These are phyloP conservation scores for Persicaria maculosa DNA, from an alignment of 148 eudicot species.

Conservation along the genomic window DNA sequence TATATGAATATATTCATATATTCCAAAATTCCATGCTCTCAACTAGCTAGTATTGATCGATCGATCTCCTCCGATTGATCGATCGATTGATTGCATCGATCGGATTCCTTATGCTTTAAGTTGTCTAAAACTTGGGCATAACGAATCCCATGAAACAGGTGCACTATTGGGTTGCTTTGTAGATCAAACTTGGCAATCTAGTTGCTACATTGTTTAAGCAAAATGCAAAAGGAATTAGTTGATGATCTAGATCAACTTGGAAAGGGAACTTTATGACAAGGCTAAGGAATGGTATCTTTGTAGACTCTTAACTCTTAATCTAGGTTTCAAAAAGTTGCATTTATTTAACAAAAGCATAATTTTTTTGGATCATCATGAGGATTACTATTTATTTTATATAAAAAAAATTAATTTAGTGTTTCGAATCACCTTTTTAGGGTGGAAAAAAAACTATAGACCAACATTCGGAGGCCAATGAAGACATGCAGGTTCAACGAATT, in stretches of 20 bases:
- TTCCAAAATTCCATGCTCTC: neutral
- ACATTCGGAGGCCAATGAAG: no score
- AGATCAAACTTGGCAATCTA: neutral
- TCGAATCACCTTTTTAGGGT: no score
- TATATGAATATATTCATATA: constrained; percentile 3
- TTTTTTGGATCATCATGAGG: constrained; percentile 1
- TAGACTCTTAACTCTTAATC: constrained; percentile 1
- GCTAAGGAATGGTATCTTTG: constrained; percentile 1
- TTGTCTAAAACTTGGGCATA: neutral
- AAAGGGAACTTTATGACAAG: constrained; percentile 4
- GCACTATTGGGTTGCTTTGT: neutral
- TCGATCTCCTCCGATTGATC: neutral
- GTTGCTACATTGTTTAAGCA: neutral
- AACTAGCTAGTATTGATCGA: neutral
- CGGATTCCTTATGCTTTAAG: neutral
- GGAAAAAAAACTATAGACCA: no score
- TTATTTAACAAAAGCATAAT: neutral
- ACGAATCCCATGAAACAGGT: constrained; percentile 7
- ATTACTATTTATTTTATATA: neutral
- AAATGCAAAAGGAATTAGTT: constrained; percentile 4
- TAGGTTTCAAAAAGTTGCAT: neutral
- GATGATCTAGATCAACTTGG: constrained; percentile 1
- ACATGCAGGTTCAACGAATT: no score
- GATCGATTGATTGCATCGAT: neutral
- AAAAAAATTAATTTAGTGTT: no score